A percentile compares a stretch with the other conserved stretches of the same genome.
Evolutionary conservation across 371 early-diverging fungal genomes (phyloP).

Genomic region (Mucor lusitanicus): DNA sequence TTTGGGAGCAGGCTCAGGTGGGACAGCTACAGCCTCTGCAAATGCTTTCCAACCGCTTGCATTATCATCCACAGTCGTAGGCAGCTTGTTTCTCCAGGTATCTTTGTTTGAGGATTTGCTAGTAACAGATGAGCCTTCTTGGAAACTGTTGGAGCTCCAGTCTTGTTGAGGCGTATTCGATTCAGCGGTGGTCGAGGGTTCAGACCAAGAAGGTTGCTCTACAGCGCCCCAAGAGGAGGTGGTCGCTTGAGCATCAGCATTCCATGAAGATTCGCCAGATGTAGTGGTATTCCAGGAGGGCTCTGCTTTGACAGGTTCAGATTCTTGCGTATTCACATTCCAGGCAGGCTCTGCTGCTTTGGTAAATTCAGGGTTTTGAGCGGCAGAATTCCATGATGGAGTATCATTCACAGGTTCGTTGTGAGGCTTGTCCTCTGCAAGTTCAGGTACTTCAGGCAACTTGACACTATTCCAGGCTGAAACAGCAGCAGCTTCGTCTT

Average conservation of each 20-base stretch:
- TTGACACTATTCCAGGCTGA: not conserved
- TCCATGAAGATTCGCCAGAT: not conserved
- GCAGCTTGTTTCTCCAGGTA: slow-evolving; percentile 2
- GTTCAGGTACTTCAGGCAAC: not conserved
- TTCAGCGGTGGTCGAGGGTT: not conserved
- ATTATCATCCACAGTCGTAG: slow-evolving; percentile 3
- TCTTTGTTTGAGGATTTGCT: not conserved
- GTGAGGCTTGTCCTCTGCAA: not conserved
- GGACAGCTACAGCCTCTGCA: not conserved
- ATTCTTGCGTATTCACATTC: not conserved
- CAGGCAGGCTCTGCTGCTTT: not conserved
- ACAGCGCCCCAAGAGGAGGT: not conserved
- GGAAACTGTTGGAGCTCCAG: not conserved
- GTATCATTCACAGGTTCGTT: too few relatives aligned
- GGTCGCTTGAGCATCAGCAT: not conserved
- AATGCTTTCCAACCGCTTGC: slow-evolving; percentile 11
- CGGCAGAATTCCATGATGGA: not conserved
- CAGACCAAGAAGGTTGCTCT: not conserved
- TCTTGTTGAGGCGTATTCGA: not conserved
- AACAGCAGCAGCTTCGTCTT: not conserved
- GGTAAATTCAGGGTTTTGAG: not conserved
- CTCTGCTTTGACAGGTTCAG: not conserved
- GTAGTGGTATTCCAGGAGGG: not conserved
- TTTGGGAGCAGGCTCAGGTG: not conserved
- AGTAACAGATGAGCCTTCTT: not conserved